A percentile compares a stretch with the other conserved stretches of the same genome.
These are phyloP conservation scores for Tetrastigma voinierianum DNA, from an alignment of 164 flowering plant genomes.

Conservation along the genomic window DNA sequence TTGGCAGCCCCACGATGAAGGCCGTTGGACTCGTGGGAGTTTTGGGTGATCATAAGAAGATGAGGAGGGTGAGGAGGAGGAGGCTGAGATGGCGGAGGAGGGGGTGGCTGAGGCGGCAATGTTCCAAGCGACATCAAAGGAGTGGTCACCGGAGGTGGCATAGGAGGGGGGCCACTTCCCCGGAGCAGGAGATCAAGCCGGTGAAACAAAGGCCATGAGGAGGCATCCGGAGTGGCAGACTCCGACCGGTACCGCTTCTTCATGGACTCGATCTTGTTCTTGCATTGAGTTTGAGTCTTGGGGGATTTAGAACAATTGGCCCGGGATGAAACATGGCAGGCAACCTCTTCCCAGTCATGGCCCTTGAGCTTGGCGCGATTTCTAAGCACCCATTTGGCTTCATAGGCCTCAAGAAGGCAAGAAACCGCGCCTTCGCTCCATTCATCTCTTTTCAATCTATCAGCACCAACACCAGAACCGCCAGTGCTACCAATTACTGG, in stretches of 20 bases:
- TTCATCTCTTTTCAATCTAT: constrained; percentile 77
- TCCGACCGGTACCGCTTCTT: constrained; percentile 88
- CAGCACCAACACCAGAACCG: constrained; percentile 20
- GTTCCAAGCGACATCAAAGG: constrained; percentile 30
- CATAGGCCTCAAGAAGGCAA: constrained; percentile 79
- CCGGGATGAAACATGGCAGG: constrained; percentile 62
- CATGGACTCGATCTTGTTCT: constrained; percentile 98
- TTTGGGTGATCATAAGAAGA: constrained; percentile 24
- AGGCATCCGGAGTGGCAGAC: constrained; percentile 53
- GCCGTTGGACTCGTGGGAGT: constrained; percentile 53
- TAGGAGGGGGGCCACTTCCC: constrained; percentile 32
- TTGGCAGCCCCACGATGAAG: constrained; percentile 28
- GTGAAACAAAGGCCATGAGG: constrained; percentile 81
- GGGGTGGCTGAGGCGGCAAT: constrained; percentile 13
- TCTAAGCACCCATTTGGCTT: constrained; percentile 76
- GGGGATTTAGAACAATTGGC: constrained; percentile 53
- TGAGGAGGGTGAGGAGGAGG: constrained; percentile 18
- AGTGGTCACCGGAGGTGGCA: constrained; percentile 5
- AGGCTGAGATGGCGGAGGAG: constrained; percentile 20
- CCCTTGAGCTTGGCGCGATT: constrained; percentile 97
- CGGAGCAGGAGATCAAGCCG: constrained; percentile 74
- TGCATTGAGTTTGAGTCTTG: constrained; percentile 94
- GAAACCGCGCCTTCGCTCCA: constrained; percentile 98
- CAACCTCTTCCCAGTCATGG: constrained; percentile 96
- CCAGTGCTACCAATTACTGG: constrained; percentile 4